These are phyloP conservation scores for Anisodus acutangulus DNA, from an alignment of 257 asterid species.

Conservation along the genomic window DNA sequence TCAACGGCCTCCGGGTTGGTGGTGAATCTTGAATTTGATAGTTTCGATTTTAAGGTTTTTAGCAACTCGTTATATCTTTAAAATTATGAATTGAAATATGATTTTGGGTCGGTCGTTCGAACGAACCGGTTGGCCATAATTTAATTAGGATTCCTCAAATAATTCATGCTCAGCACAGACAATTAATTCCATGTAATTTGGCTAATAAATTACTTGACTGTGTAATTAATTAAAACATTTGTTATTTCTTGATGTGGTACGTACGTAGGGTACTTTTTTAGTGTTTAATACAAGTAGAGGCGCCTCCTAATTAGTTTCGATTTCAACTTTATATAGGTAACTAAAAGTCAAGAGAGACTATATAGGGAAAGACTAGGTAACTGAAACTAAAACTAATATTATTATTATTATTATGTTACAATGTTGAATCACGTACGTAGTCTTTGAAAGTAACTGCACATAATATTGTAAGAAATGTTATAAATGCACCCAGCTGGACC, in stretches of 20 bases:
- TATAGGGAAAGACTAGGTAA: background rate
- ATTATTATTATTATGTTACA: background rate
- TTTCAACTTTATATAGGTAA: background rate
- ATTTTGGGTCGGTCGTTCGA: too few species aligned
- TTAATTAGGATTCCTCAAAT: too few species aligned
- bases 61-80: too few species aligned
- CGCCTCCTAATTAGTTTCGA: background rate
- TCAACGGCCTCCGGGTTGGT: too few species aligned
- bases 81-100: too few species aligned
- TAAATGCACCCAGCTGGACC: constrained; percentile 13
- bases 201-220: background rate
- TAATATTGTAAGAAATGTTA: background rate
- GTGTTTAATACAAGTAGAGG: background rate
- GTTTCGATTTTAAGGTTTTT: too few species aligned
- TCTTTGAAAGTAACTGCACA: background rate
- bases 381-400: background rate
- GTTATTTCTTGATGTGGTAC: too few species aligned
- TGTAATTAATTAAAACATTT: background rate
- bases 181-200: background rate
- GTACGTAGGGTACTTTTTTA: too few species aligned
- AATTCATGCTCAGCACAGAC: too few species aligned
- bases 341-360: too few species aligned
- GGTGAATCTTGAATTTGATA: too few species aligned
- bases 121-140: too few species aligned
- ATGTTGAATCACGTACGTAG: background rate